A percentile compares a stretch with the other conserved stretches of the same genome.
Evolutionary conservation across 495 filamentous ascomycete genomes (phyloP).

Genomic region (Podospora pseudoanserina): DNA sequence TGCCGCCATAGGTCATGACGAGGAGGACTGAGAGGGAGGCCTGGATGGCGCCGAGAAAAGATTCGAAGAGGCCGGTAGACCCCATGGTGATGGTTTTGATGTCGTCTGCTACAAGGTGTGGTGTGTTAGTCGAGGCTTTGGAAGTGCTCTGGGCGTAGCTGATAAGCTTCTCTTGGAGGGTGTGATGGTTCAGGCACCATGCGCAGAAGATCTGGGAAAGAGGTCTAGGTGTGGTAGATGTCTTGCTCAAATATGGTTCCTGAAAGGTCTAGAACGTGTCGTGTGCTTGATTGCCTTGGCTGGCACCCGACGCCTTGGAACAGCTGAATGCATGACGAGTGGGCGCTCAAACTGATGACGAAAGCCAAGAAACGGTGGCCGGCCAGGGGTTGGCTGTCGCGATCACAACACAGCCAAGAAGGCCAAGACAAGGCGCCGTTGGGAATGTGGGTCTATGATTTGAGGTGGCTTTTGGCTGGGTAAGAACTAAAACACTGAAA

Average conservation of each 20-base stretch:
- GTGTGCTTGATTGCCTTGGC: not conserved
- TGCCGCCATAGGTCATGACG: conserved; percentile 61
- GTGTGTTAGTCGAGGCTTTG: not conserved
- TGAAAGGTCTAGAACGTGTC: not conserved
- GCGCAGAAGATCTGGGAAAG: not conserved
- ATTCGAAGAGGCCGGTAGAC: conserved; percentile 33
- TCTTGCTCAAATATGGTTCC: not conserved
- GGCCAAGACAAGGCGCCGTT: not conserved
- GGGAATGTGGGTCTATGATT: not conserved
- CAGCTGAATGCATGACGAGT: not conserved
- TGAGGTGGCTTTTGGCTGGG: not conserved
- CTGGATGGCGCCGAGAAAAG: conserved; percentile 68
- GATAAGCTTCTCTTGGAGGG: conserved; percentile 1
- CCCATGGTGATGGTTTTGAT: conserved; percentile 17
- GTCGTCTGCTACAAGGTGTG: not conserved
- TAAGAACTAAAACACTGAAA: not conserved
- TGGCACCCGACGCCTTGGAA: not conserved
- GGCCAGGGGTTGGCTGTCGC: not conserved
- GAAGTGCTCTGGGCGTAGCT: not conserved
- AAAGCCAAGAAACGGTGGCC: not conserved
- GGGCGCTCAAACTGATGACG: not conserved
- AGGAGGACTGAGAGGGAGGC: conserved; percentile 67
- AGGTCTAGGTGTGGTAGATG: not conserved
- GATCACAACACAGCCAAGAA: not conserved
- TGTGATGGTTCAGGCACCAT: not conserved